phyloP scores from a whole-genome alignment of 169 alveolate species.

The Blepharisma undulans region DNA sequence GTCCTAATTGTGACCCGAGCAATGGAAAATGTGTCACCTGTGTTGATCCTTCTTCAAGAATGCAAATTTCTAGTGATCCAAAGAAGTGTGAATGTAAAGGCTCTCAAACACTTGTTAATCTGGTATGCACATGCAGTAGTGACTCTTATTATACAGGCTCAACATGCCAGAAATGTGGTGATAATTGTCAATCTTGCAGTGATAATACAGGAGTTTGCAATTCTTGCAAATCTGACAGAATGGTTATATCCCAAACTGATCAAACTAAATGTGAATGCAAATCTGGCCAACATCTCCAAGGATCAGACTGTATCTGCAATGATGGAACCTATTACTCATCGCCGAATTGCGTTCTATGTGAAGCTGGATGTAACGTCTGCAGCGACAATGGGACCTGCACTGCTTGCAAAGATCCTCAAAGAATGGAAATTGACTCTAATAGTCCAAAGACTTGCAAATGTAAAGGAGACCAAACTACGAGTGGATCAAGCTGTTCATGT shows the following conservation, averaged over 20 bases:
- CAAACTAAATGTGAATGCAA: background rate
- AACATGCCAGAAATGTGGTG: background rate
- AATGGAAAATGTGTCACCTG: background rate
- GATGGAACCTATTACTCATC: background rate
- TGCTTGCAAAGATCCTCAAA: background rate
- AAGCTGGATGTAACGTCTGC: background rate
- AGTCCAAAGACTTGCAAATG: too few relatives aligned
- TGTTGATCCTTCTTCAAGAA: background rate
- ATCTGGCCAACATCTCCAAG: background rate
- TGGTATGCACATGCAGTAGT: background rate
- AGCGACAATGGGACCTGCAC: background rate
- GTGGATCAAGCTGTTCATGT: too few relatives aligned
- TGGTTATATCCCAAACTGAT: background rate
- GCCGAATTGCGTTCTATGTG: background rate
- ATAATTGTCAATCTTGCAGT: background rate
- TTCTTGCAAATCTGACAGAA: background rate
- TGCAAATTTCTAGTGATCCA: background rate
- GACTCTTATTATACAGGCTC: background rate
- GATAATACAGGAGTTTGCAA: background rate
- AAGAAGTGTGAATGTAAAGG: background rate
- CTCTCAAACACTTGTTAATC: background rate
- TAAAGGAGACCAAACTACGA: too few relatives aligned
- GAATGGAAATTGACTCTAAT: background rate
- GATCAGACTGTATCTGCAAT: background rate
- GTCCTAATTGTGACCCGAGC: background rate